Base-by-base conservation (phyloP, 352 stramenopile genomes). In the Phytopythium aichiense region DNA sequence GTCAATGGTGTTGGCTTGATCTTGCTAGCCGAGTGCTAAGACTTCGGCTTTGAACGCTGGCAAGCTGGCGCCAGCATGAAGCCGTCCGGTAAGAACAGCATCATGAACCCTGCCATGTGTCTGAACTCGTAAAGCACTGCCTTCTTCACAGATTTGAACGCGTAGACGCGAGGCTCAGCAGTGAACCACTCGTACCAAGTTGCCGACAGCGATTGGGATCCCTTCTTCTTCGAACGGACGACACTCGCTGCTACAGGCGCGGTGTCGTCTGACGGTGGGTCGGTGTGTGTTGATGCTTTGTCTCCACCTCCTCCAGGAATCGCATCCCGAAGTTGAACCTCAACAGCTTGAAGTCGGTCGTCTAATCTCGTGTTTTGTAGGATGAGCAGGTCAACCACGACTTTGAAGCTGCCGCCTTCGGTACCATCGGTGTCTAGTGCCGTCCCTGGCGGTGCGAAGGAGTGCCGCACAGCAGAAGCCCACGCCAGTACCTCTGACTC, bases 141-240 rank as follows among this genome's bases (percentile, higher is more conserved):
- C 40, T 60, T 69, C 22, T 62, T 62, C 1, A 56, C 54, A 65
- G 58, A 56, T 45, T 20, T 33, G 13, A 51, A 61, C 2, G 9
- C 25, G 38, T 56, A 65, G 8, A 65, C 57, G 45, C 58, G 58
- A 2, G 63, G 52, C 16, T 62, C 52, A 28, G 57, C 25, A 1
- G 58, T 59, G 30, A 69, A 56, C 58, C 58, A 65, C 37, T 64
- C 42, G 30, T 40, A 63, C 45, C 58, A 69, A 50, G 60, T 28
- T 25, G 42, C 22, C 0, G 46, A 18, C 15, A 62, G 45, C 12
- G 53, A 59, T 46, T 69, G 52, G 11, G 22, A 30, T 2, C 18
- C 23, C 37, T 69, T 65, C 35, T 57, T 65, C 18, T 43, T 43
- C 13, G 37, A 2, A 18, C 13, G 37, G 37, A 18, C 12, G 37